Percentiles rank a stretch among this genome's conserved stretches.
These are phyloP conservation scores for Cucurbita moschata DNA, from an alignment of 306 rosid species.

Conservation along the genomic window DNA sequence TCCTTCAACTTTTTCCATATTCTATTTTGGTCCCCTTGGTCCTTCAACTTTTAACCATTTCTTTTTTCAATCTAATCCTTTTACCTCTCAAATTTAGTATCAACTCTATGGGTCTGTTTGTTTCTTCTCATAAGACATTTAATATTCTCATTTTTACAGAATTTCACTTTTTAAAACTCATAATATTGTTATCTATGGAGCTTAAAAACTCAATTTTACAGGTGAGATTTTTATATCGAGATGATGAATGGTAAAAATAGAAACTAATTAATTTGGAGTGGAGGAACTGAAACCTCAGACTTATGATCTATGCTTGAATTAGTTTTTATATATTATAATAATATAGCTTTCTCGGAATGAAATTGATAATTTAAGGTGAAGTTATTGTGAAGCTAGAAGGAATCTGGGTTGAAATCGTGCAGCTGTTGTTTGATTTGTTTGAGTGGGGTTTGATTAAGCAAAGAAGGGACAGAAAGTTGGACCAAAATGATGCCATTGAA, in stretches of 20 bases:
- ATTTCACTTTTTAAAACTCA: neutral
- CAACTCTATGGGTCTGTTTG: no score
- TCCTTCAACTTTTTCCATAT: neutral
- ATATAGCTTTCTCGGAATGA: neutral
- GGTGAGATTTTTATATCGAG: no score
- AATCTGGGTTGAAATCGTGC: neutral
- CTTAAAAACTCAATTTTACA: no score
- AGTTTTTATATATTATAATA: neutral
- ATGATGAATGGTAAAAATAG: neutral
- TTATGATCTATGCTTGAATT: neutral
- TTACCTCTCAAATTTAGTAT: no score
- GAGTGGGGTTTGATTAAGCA: neutral
- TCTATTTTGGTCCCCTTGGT: neutral
- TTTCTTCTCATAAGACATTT: no score
- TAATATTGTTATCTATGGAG: no score
- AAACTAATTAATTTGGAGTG: neutral
- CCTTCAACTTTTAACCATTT: neutral
- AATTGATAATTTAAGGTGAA: neutral
- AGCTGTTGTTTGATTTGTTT: conserved; percentile 6
- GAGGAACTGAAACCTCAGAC: no score
- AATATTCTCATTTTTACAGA: no score
- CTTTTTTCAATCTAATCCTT: neutral
- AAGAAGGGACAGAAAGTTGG: neutral
- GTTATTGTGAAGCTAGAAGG: neutral
- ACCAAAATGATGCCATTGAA: neutral